Base-by-base conservation (phyloP, 225 moss, liverwort and hornwort genomes). In the Polytrichum formosum region DNA sequence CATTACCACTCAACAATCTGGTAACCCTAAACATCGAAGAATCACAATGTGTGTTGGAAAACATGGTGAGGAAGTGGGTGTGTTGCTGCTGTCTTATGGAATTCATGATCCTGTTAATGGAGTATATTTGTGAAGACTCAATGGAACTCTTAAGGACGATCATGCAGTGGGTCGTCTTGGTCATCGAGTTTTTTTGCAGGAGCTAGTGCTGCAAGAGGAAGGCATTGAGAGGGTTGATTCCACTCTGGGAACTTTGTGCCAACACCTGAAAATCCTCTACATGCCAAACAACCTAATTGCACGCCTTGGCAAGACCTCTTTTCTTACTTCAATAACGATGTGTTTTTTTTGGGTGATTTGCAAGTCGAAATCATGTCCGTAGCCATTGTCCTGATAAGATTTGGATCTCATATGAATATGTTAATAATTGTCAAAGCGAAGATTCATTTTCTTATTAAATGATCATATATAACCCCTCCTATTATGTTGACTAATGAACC, bases 201-300 rank as follows among this genome's bases (percentile, higher is more conserved):
- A 98, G 33, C 63, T 98, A 1, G 97, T 98, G 18, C 56, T 98
- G 5, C 97, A 98, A 26, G 97, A 94, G 7, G 94, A 98, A 75
- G 84, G 90, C 33, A 94, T 98, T 22, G 94, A 92, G 28, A 92
- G 87, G 55, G 91, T 98, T 53, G 82, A 90, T 60, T 75, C 78
- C 27, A 86, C 79, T 0, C 28, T 98, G 2, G 94, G 92, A 6
- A 83, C 73, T 67, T 76, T 94, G n/a, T 94, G 97, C 23, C 94
- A 89, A 5, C 91, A 83, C 72, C 67, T 98, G 7, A 93, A 92
- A 75, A 91, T 94, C 70, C 74, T 98, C 10, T 94, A 91, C 54
- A 98, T 98, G 97, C 94, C 94, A 10, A 98, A 98, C 78, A 92
- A 98, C 73, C 85, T 98, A 26, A 94, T 98, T 27, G 73, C 90